phyloP scores from a whole-genome alignment of 2,329 filamentous ascomycete genomes.

The Cladophialophora carrionii region DNA sequence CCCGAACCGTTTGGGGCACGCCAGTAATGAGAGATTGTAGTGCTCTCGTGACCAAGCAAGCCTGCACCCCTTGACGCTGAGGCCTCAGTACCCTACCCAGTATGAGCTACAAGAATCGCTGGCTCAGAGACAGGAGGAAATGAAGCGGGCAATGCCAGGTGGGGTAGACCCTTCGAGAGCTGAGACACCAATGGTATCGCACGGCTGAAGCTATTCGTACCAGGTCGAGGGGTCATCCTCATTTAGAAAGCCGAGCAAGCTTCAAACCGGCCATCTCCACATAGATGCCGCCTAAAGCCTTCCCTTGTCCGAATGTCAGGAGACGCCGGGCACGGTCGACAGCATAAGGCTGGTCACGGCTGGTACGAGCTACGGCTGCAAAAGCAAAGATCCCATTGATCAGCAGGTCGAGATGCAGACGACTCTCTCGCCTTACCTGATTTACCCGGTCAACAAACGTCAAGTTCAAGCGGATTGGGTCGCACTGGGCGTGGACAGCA shows the following conservation, averaged over 20 bases:
- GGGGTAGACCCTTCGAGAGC: slow-evolving; percentile 24
- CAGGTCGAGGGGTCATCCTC: background rate
- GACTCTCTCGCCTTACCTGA: background rate
- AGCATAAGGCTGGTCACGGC: background rate
- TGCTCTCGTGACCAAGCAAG: background rate
- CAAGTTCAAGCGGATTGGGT: slow-evolving; percentile 16
- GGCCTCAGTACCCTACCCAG: background rate
- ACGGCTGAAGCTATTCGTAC: background rate
- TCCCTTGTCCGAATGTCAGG: background rate
- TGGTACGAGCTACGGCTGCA: background rate
- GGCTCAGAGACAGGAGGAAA: slow-evolving; percentile 30
- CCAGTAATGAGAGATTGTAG: background rate
- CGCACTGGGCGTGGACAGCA: background rate
- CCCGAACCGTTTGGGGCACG: background rate
- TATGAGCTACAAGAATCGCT: background rate
- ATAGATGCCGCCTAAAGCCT: background rate
- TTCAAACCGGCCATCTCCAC: slow-evolving; percentile 9
- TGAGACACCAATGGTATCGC: slow-evolving; percentile 32
- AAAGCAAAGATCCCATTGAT: slow-evolving; percentile 4
- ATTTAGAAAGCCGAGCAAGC: slow-evolving; percentile 13
- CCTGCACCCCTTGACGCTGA: background rate
- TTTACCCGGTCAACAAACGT: background rate
- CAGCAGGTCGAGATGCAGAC: slow-evolving; percentile 12
- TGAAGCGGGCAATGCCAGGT: slow-evolving; percentile 25
- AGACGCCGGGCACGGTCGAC: background rate